Percentiles rank a stretch among this genome's conserved stretches.
phyloP scores from a whole-genome alignment of 2,329 filamentous ascomycete genomes.

The Epichloe brachyelytri region DNA sequence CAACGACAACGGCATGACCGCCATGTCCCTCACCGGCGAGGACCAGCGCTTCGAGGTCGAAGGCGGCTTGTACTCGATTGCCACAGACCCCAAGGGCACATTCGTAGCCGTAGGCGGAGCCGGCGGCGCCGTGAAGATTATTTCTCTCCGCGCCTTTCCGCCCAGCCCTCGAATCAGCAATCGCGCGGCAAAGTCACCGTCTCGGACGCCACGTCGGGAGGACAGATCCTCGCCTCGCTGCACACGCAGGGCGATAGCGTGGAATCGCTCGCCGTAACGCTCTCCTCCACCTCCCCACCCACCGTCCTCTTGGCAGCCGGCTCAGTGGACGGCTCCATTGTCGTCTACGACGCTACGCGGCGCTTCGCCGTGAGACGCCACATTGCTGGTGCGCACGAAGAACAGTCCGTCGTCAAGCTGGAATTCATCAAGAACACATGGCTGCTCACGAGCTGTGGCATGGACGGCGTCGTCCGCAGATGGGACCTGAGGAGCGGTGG shows the following conservation, averaged over 20 bases:
- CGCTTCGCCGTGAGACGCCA: slow-evolving; percentile 77
- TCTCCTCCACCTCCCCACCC: slow-evolving; percentile 27
- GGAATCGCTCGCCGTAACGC: slow-evolving; percentile 57
- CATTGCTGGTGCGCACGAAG: slow-evolving; percentile 72
- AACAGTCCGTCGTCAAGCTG: slow-evolving; percentile 83
- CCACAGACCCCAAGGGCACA: slow-evolving; percentile 64
- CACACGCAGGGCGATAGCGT: slow-evolving; percentile 65
- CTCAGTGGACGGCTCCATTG: slow-evolving; percentile 65
- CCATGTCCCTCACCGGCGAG: slow-evolving; percentile 62
- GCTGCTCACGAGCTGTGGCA: slow-evolving; percentile 75
- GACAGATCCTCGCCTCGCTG: slow-evolving; percentile 65
- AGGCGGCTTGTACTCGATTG: slow-evolving; percentile 80
- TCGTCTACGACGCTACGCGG: slow-evolving; percentile 74
- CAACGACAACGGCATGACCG: slow-evolving; percentile 44
- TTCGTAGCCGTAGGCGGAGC: slow-evolving; percentile 82
- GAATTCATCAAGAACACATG: slow-evolving; percentile 62
- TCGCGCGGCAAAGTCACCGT: slow-evolving; percentile 17
- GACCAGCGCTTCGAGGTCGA: slow-evolving; percentile 90
- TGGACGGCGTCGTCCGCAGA: slow-evolving; percentile 79
- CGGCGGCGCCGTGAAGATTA: slow-evolving; percentile 70
- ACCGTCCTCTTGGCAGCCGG: slow-evolving; percentile 48
- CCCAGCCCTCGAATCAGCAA: slow-evolving; percentile 7
- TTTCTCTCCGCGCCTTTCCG: slow-evolving; percentile 57
- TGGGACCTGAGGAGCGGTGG: slow-evolving; percentile 63
- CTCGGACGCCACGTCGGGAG: slow-evolving; percentile 28